Percentiles rank a stretch among this genome's conserved stretches.
Evolutionary conservation across 139 green algal genomes (phyloP).

Genomic region (Tetradesmus obliquus): DNA sequence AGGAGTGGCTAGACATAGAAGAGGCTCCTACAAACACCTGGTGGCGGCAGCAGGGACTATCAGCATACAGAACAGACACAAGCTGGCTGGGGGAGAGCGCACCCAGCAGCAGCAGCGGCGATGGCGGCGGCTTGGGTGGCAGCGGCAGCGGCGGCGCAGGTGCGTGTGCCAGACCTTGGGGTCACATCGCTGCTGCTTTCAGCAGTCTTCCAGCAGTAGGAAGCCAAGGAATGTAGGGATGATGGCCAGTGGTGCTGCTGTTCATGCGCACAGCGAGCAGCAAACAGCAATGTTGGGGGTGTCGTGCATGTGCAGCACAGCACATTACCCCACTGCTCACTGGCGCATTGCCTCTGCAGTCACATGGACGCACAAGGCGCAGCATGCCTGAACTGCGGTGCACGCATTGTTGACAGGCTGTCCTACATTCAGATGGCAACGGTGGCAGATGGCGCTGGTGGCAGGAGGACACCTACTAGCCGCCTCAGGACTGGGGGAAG

Average conservation of each 20-base stretch:
- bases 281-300: no score
- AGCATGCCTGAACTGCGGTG: no score
- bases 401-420: no score
- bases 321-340: no score
- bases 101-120: conserved; percentile 11
- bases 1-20: conserved; percentile 55
- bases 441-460: background rate
- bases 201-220: no score
- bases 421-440: background rate
- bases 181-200: background rate
- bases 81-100: conserved; percentile 32
- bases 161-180: background rate
- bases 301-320: no score
- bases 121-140: background rate
- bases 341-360: no score
- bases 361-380: no score
- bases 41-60: conserved; percentile 39
- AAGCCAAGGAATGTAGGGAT: background rate
- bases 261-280: no score
- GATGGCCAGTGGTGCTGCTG: background rate
- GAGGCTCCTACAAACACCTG: conserved; percentile 59
- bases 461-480: no score
- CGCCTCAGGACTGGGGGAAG: no score
- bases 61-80: conserved; percentile 38
- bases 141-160: conserved; percentile 5